Conservation (phyloP, 345 rosid genomes). For the Ceriops tagal region DNA sequence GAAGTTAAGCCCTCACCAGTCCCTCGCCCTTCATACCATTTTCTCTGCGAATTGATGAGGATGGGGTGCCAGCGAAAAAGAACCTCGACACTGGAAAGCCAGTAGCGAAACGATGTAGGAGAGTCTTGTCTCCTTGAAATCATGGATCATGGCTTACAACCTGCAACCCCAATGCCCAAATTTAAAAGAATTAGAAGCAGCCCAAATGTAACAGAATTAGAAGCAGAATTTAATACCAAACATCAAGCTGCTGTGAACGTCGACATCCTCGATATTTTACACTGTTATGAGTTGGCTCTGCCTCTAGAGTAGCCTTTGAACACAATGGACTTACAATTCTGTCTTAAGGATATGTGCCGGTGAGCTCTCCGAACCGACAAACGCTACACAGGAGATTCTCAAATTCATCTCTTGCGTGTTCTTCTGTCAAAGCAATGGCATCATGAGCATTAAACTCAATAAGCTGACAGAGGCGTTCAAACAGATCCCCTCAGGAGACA, state of each 20-base stretch:
- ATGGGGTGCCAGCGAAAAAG: conserved; percentile 69
- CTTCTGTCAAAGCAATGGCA: too few species aligned
- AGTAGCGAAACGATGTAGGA: conserved; percentile 74
- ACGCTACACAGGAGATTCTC: too few species aligned
- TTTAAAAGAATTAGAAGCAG: too few species aligned
- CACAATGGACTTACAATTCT: conserved; percentile 61
- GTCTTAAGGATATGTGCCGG: conserved; percentile 52
- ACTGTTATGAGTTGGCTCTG: too few species aligned
- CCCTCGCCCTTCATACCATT: conserved; percentile 84
- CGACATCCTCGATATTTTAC: too few species aligned
- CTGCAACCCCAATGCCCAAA: conserved; percentile 29
- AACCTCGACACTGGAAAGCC: conserved; percentile 76
- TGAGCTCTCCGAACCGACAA: too few species aligned
- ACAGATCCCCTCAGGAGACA: too few species aligned
- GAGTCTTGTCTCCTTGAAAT: conserved; percentile 76
- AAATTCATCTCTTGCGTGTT: too few species aligned
- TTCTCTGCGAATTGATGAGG: conserved; percentile 50
- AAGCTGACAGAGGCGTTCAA: too few species aligned
- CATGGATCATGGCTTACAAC: conserved; percentile 71
- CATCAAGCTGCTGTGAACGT: neutral
- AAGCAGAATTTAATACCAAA: neutral
- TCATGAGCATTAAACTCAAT: too few species aligned
- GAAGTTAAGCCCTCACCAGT: conserved; percentile 69
- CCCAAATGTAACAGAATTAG: neutral
- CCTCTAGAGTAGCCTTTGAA: neutral